These are phyloP conservation scores for Cnidoscolus chayamansa DNA, from an alignment of 441 rosid genomes.

Conservation along the genomic window DNA sequence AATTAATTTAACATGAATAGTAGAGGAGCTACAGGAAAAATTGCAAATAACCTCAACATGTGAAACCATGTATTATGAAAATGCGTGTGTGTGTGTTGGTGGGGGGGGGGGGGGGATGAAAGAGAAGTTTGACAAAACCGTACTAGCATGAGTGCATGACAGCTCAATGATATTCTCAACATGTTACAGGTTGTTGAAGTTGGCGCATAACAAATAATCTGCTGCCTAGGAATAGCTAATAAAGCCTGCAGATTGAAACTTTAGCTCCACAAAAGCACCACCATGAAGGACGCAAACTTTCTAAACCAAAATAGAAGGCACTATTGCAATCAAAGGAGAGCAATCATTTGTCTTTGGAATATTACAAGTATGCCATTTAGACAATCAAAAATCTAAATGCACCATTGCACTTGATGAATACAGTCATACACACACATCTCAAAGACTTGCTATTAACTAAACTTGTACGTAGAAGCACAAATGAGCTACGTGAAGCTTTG, in stretches of 20 bases:
- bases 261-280: constrained; percentile 17
- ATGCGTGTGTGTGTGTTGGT: neutral
- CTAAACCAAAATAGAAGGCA: neutral
- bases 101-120: too few relatives aligned
- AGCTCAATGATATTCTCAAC: constrained; percentile 13
- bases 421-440: too few relatives aligned
- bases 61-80: neutral
- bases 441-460: too few relatives aligned
- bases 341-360: constrained; percentile 8
- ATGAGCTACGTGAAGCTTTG: too few relatives aligned
- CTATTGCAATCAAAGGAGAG: neutral
- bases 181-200: constrained; percentile 16
- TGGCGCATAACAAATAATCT: constrained; percentile 17
- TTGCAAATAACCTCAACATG: neutral
- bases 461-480: too few relatives aligned
- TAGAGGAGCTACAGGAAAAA: neutral
- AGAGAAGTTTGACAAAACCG: constrained; percentile 6
- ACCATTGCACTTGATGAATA: too few relatives aligned
- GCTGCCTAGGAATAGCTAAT: constrained; percentile 16
- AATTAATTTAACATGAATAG: neutral
- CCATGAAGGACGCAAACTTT: constrained; percentile 2
- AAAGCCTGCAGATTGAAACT: constrained; percentile 20
- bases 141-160: constrained; percentile 1
- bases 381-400: too few relatives aligned
- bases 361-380: too few relatives aligned